These are phyloP conservation scores for Lagenidium giganteum DNA, from an alignment of 352 stramenopile species.

Conservation along the genomic window DNA sequence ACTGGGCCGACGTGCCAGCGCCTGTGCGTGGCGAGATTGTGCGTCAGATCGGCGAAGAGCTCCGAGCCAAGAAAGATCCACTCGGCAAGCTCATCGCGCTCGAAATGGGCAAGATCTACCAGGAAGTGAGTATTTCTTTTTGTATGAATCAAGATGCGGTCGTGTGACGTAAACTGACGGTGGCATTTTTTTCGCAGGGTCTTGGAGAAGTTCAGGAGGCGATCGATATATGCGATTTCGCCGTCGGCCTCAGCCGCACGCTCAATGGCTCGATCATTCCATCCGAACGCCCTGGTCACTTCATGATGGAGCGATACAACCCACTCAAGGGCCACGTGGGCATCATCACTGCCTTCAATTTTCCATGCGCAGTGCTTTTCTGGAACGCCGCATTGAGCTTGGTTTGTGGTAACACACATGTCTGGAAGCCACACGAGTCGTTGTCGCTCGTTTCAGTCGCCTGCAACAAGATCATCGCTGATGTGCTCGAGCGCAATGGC, in stretches of 20 bases:
- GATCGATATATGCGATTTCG: slow-evolving; percentile 91
- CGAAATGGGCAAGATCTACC: slow-evolving; percentile 94
- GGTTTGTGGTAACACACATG: slow-evolving; percentile 84
- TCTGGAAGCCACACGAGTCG: slow-evolving; percentile 86
- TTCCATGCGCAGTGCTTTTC: slow-evolving; percentile 77
- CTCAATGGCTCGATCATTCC: slow-evolving; percentile 82
- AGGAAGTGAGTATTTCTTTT: slow-evolving; percentile 74
- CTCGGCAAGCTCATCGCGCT: slow-evolving; percentile 88
- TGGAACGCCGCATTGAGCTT: slow-evolving; percentile 87
- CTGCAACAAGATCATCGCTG: slow-evolving; percentile 79
- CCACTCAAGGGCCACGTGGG: slow-evolving; percentile 85
- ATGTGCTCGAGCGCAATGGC: slow-evolving; percentile 76
- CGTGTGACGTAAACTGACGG: slow-evolving; percentile 1
- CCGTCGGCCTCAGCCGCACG: slow-evolving; percentile 74
- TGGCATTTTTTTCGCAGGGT: slow-evolving; percentile 24
- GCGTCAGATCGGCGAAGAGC: slow-evolving; percentile 87
- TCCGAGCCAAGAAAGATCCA: slow-evolving; percentile 84
- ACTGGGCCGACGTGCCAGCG: slow-evolving; percentile 85
- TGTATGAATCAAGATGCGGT: no score
- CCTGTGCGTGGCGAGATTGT: slow-evolving; percentile 89
- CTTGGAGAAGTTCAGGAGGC: slow-evolving; percentile 89
- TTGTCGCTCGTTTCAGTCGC: slow-evolving; percentile 79
- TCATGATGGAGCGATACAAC: slow-evolving; percentile 90
- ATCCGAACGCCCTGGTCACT: slow-evolving; percentile 80
- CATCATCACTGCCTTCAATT: slow-evolving; percentile 92